Conservation (phyloP, 1,284 basidiomycete species). For the Cyathus olla region DNA sequence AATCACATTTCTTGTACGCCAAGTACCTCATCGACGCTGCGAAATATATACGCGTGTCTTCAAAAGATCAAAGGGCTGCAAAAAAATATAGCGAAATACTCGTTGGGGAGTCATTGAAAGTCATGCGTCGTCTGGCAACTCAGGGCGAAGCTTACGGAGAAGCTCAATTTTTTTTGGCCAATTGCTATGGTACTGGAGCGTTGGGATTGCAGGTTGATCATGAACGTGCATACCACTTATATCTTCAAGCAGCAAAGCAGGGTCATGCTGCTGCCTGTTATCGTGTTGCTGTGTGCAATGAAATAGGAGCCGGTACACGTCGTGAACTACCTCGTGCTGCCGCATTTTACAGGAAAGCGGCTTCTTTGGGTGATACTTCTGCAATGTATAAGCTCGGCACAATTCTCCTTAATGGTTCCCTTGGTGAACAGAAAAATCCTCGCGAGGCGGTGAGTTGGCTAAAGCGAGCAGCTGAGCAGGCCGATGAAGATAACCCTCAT, state of each 20-base stretch:
- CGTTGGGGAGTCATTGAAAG: constrained; percentile 91
- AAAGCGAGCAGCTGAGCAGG: constrained; percentile 94
- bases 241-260: constrained; percentile 97
- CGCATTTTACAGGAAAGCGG: constrained; percentile 97
- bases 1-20: constrained; percentile 98
- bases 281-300: constrained; percentile 98
- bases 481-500: constrained; percentile 98
- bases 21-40: constrained; percentile 99
- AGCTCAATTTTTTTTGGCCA: constrained; percentile 99
- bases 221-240: constrained; percentile 98
- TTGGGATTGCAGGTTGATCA: constrained; percentile 97
- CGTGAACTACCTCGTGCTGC: constrained; percentile 90
- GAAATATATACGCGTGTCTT: constrained; percentile 83
- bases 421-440: constrained; percentile 88
- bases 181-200: constrained; percentile 96
- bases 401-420: constrained; percentile 89
- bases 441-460: constrained; percentile 97
- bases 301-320: constrained; percentile 98
- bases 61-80: constrained; percentile 82
- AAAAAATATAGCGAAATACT: constrained; percentile 94
- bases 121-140: constrained; percentile 91
- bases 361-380: constrained; percentile 95
- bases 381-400: constrained; percentile 99
- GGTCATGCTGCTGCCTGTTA: constrained; percentile 97
- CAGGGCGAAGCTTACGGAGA: constrained; percentile 93